phyloP scores from a whole-genome alignment of 371 early-diverging fungal genomes.

The Rhizopus arrhizus region DNA sequence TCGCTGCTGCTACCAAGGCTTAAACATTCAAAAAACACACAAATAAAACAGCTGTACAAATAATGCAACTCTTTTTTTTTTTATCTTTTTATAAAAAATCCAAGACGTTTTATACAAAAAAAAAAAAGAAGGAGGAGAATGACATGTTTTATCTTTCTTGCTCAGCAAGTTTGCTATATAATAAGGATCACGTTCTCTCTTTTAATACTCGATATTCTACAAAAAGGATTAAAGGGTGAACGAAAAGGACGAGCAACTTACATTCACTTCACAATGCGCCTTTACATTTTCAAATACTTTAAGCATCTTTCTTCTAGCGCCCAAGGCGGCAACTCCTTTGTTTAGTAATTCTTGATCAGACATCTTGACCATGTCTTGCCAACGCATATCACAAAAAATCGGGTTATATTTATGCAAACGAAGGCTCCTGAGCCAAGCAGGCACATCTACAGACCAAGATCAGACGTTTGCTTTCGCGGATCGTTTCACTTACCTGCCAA shows the following conservation, averaged over 20 bases:
- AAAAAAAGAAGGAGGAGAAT: not conserved
- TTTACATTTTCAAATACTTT: constrained; percentile 91
- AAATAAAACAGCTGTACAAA: not conserved
- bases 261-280: constrained; percentile 52
- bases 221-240: not conserved
- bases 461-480: not conserved
- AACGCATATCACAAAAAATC: constrained; percentile 74
- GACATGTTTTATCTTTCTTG: not conserved
- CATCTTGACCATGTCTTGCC: constrained; percentile 87
- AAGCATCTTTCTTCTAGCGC: constrained; percentile 94
- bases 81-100: too few relatives aligned
- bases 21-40: too few relatives aligned
- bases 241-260: constrained; percentile 26
- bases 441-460: constrained; percentile 65
- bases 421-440: constrained; percentile 85
- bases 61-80: not conserved
- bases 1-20: constrained; percentile 46
- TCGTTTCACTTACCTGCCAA: constrained; percentile 58
- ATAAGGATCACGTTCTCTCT: too few relatives aligned
- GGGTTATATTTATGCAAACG: constrained; percentile 91
- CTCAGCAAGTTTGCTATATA: constrained; percentile 4
- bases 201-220: constrained; percentile 29
- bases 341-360: constrained; percentile 79
- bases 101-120: not conserved
- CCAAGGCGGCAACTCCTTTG: constrained; percentile 91